Conservation (phyloP, 2,329 filamentous ascomycete genomes). For the Colletotrichum musicola region DNA sequence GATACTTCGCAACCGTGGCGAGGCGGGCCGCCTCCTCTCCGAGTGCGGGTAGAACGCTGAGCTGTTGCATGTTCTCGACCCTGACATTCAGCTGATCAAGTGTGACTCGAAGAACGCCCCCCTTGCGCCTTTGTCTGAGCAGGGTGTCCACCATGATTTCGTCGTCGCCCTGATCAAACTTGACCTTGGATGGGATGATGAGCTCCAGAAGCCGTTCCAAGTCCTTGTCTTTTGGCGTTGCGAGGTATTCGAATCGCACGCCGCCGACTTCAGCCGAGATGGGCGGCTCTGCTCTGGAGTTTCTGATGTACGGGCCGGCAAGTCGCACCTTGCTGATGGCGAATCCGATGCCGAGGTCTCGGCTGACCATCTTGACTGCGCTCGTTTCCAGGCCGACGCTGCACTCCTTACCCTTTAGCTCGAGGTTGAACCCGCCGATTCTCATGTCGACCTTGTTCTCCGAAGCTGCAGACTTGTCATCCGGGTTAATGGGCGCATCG, state of each 20-base stretch:
- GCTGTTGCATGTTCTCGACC: slow-evolving; percentile 72
- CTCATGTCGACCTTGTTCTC: slow-evolving; percentile 80
- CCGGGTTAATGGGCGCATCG: slow-evolving; percentile 63
- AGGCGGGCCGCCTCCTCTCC: slow-evolving; percentile 84
- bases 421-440: slow-evolving; percentile 80
- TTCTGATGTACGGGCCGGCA: slow-evolving; percentile 74
- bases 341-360: slow-evolving; percentile 78
- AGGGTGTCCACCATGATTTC: slow-evolving; percentile 96
- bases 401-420: slow-evolving; percentile 83
- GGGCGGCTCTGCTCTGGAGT: slow-evolving; percentile 67
- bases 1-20: slow-evolving; percentile 90
- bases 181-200: slow-evolving; percentile 91
- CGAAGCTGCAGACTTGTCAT: slow-evolving; percentile 59
- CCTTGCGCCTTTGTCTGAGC: slow-evolving; percentile 86
- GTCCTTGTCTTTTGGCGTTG: slow-evolving; percentile 81
- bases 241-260: slow-evolving; percentile 79
- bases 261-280: slow-evolving; percentile 73
- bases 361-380: slow-evolving; percentile 83
- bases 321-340: slow-evolving; percentile 82
- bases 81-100: slow-evolving; percentile 74
- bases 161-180: slow-evolving; percentile 86
- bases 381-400: slow-evolving; percentile 81
- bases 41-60: slow-evolving; percentile 77
- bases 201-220: slow-evolving; percentile 85
- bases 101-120: slow-evolving; percentile 80